Evolutionary conservation across 495 filamentous ascomycete genomes (phyloP).

Genomic region (Penicillium crystallinum): DNA sequence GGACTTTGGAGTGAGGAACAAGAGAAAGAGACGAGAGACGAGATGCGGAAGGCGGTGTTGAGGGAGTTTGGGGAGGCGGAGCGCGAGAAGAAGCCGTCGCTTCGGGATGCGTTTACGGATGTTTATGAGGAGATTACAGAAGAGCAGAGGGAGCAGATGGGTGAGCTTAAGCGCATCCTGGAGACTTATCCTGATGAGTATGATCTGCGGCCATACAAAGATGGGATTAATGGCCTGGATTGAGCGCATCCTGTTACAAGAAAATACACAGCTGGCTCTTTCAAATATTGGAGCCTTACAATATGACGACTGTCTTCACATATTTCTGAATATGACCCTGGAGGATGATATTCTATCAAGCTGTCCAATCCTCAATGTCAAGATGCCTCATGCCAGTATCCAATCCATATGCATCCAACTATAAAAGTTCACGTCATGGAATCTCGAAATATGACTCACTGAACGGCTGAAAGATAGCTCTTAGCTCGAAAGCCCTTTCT

Average conservation of each 20-base stretch:
- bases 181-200: slow-evolving; percentile 92
- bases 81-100: slow-evolving; percentile 77
- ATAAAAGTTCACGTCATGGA: too few species aligned
- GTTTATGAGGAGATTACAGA: slow-evolving; percentile 84
- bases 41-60: slow-evolving; percentile 66
- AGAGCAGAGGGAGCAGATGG: slow-evolving; percentile 74
- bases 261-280: not conserved
- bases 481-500: too few species aligned
- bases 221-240: slow-evolving; percentile 62
- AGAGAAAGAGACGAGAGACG: slow-evolving; percentile 66
- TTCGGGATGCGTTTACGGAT: slow-evolving; percentile 76
- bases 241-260: not conserved
- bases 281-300: not conserved
- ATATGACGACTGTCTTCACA: not conserved
- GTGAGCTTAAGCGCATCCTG: slow-evolving; percentile 66
- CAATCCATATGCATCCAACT: too few species aligned
- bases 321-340: not conserved
- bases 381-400: too few species aligned
- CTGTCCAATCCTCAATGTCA: not conserved
- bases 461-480: too few species aligned
- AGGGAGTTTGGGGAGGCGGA: slow-evolving; percentile 84
- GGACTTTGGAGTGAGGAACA: slow-evolving; percentile 78
- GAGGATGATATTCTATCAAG: not conserved
- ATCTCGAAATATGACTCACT: too few species aligned
- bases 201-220: slow-evolving; percentile 72